phyloP scores from a whole-genome alignment of 768 basidiomycete species.

The Coprinellus micaceus region DNA sequence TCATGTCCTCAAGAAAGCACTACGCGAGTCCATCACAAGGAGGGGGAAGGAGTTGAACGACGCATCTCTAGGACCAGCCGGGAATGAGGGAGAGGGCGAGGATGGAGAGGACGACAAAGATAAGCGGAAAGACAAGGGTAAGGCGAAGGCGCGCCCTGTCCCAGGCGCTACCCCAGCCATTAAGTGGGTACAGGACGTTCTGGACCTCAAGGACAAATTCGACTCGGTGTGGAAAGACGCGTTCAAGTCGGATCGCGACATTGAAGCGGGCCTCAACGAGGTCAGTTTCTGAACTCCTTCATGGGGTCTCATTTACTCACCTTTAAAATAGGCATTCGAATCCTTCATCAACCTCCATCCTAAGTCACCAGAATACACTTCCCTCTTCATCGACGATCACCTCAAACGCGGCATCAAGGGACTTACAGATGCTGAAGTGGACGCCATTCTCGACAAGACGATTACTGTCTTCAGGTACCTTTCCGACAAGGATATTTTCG shows the following conservation, averaged over 20 bases:
- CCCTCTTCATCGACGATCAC: constrained; percentile 95
- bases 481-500: constrained; percentile 94
- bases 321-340: constrained; percentile 72
- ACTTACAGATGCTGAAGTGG: constrained; percentile 92
- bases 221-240: constrained; percentile 69
- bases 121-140: constrained; percentile 32
- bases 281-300: constrained; percentile 39
- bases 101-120: constrained; percentile 33
- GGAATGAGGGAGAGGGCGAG: constrained; percentile 25
- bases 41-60: constrained; percentile 83
- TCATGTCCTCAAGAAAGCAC: constrained; percentile 53
- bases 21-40: constrained; percentile 68
- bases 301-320: neutral
- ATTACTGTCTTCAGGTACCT: constrained; percentile 94
- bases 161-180: constrained; percentile 61
- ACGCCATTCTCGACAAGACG: constrained; percentile 87
- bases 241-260: constrained; percentile 66
- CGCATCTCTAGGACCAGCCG: constrained; percentile 37
- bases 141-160: constrained; percentile 42
- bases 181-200: constrained; percentile 90
- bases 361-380: constrained; percentile 90
- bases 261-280: constrained; percentile 83
- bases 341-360: constrained; percentile 86
- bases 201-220: constrained; percentile 90
- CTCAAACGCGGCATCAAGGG: constrained; percentile 92